phyloP scores from a whole-genome alignment of 306 rosid species.

The Cyclanthera cordifolia region DNA sequence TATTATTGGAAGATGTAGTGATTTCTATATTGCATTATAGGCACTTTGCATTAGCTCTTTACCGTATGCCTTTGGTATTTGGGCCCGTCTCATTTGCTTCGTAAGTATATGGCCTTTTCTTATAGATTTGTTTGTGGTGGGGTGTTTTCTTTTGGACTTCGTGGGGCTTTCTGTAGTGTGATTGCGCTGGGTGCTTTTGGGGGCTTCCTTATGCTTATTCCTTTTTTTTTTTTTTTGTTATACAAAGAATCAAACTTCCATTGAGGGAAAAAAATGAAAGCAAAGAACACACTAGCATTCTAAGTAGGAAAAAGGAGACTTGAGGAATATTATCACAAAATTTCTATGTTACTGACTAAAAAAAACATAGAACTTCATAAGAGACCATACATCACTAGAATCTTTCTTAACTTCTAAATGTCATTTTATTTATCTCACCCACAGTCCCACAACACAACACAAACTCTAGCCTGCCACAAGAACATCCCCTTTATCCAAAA shows the following conservation, averaged over 20 bases:
- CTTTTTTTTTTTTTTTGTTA: background rate
- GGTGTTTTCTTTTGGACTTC: background rate
- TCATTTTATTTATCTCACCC: background rate
- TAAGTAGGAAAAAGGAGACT: background rate
- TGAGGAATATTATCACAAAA: background rate
- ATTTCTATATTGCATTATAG: background rate
- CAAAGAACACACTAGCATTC: too few species aligned
- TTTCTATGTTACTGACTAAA: background rate
- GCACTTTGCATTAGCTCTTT: background rate
- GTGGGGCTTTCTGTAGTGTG: background rate
- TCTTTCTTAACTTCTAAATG: background rate
- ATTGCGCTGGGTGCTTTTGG: background rate
- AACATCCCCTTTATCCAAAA: background rate
- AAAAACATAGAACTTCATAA: background rate
- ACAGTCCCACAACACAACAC: background rate
- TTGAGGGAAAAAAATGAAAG: too few species aligned
- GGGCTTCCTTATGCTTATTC: background rate
- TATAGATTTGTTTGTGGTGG: background rate
- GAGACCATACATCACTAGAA: background rate
- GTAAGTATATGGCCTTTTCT: background rate
- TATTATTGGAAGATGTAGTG: background rate
- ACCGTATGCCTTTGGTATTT: background rate
- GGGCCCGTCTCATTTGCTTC: background rate
- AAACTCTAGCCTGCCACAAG: too few species aligned
- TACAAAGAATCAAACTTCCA: background rate